Conservation (phyloP, 805 yeast species). For the Wickerhamomyces kurtzmanii region DNA sequence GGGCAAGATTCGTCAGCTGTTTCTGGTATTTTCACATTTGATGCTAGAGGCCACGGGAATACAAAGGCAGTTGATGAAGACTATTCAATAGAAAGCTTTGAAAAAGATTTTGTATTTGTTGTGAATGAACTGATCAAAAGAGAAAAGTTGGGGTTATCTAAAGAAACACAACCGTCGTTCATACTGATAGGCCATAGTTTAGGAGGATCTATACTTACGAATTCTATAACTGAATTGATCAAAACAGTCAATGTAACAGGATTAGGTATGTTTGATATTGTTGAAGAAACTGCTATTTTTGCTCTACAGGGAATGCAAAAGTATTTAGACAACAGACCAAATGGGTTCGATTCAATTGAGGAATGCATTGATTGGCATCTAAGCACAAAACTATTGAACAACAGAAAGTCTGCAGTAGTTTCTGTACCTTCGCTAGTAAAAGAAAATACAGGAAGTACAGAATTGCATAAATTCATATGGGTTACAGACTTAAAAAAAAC, state of each 20-base stretch:
- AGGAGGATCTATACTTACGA: slow-evolving; percentile 81
- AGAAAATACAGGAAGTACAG: slow-evolving; percentile 10
- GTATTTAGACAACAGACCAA: slow-evolving; percentile 63
- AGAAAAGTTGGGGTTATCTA: slow-evolving; percentile 5
- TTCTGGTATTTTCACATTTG: slow-evolving; percentile 66
- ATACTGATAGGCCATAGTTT: slow-evolving; percentile 82
- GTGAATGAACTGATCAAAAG: slow-evolving; percentile 26
- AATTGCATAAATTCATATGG: slow-evolving; percentile 51
- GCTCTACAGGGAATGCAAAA: slow-evolving; percentile 58
- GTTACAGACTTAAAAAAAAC: slow-evolving; percentile 53
- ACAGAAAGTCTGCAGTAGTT: slow-evolving; percentile 50
- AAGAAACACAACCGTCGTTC: slow-evolving; percentile 19
- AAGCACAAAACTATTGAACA: slow-evolving; percentile 41
- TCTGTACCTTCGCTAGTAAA: slow-evolving; percentile 69
- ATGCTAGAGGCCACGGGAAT: slow-evolving; percentile 80
- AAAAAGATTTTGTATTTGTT: slow-evolving; percentile 46
- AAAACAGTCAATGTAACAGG: slow-evolving; percentile 39
- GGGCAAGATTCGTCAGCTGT: slow-evolving; percentile 20
- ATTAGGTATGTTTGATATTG: slow-evolving; percentile 76
- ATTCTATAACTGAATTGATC: slow-evolving; percentile 24
- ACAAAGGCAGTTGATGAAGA: slow-evolving; percentile 23
- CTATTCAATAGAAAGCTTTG: slow-evolving; percentile 40
- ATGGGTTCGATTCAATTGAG: slow-evolving; percentile 35
- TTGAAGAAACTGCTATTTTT: slow-evolving; percentile 81
- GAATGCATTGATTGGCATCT: slow-evolving; percentile 81